These are phyloP conservation scores for Ogataea zsoltii DNA, from an alignment of 805 yeast species.

Conservation along the genomic window DNA sequence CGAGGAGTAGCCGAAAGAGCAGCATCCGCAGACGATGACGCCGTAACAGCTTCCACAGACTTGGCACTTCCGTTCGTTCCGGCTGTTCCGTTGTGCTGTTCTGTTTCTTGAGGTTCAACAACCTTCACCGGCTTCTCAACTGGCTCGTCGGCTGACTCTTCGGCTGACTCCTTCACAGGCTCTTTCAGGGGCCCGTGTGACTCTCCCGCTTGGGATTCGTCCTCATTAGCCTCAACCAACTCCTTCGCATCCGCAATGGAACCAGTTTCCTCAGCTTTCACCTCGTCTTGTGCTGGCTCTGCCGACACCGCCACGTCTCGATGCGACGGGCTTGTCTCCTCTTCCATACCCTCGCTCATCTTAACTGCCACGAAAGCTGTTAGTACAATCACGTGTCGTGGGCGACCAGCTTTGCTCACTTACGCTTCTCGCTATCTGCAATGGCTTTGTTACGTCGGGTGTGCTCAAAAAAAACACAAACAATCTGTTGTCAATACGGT, in stretches of 20 bases:
- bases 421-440: not conserved
- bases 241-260: not conserved
- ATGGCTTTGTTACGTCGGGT: not conserved
- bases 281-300: not conserved
- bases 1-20: conserved; percentile 6
- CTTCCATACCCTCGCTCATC: conserved; percentile 1
- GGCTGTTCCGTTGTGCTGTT: not conserved
- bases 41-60: not conserved
- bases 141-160: no score
- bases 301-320: not conserved
- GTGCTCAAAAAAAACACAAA: not conserved
- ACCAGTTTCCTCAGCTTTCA: not conserved
- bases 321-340: conserved; percentile 3
- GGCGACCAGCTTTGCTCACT: not conserved
- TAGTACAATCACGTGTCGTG: not conserved
- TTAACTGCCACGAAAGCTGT: conserved; percentile 5
- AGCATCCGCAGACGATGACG: not conserved
- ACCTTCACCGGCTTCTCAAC: no score
- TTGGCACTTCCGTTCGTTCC: not conserved
- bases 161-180: no score
- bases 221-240: not conserved
- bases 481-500: not conserved
- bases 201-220: not conserved
- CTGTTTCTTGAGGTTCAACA: no score
- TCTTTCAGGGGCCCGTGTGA: no score